Evolutionary conservation across 139 green algal species (phyloP).

Genomic region (Chlorella ohadii): DNA sequence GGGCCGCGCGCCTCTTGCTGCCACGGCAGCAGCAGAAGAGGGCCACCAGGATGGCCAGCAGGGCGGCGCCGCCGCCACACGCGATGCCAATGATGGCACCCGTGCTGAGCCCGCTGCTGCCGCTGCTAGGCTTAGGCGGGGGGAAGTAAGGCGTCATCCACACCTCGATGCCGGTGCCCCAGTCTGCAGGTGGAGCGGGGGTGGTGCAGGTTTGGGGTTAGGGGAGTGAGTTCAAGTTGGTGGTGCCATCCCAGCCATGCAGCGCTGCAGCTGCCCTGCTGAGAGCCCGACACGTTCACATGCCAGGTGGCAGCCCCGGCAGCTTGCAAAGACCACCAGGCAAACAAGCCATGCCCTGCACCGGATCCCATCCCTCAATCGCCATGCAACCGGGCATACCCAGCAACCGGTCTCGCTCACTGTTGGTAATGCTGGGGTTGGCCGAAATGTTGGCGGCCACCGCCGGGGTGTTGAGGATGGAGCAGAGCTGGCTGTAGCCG

Average conservation of each 20-base stretch:
- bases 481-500: background rate
- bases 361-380: too few species aligned
- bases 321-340: too few species aligned
- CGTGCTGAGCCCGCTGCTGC: slow-evolving; percentile 13
- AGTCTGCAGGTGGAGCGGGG: background rate
- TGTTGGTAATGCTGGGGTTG: background rate
- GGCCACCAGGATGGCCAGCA: slow-evolving; percentile 3
- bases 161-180: too few species aligned
- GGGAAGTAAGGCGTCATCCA: slow-evolving; percentile 6
- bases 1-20: background rate
- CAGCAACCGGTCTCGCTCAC: background rate
- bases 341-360: too few species aligned
- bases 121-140: background rate
- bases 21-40: slow-evolving; percentile 29
- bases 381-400: too few species aligned
- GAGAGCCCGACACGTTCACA: too few species aligned
- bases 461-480: background rate
- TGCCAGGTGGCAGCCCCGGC: too few species aligned
- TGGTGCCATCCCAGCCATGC: background rate
- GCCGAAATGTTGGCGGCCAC: background rate
- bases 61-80: slow-evolving; percentile 20
- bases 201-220: too few species aligned
- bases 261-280: background rate
- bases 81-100: slow-evolving; percentile 43
- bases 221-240: background rate